phyloP scores from a whole-genome alignment of 345 rosid genomes.

The Citrus unshiu region DNA sequence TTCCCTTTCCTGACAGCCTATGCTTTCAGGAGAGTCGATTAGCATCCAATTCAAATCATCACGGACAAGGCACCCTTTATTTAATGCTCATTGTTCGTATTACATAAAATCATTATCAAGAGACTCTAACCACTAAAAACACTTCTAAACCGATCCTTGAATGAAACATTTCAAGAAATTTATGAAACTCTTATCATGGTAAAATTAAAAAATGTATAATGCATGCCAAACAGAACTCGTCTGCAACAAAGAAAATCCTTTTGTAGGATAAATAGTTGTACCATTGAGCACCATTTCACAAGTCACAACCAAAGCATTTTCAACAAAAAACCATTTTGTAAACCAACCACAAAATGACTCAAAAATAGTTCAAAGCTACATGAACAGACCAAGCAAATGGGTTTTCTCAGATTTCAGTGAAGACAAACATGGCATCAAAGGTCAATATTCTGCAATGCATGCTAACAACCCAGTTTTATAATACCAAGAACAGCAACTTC shows the following conservation, averaged over 20 bases:
- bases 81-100: neutral
- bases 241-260: neutral
- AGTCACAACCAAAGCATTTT: neutral
- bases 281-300: neutral
- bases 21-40: neutral
- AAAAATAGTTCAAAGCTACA: neutral
- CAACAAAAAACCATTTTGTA: neutral
- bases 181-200: neutral
- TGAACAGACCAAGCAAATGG: neutral
- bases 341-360: neutral
- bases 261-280: neutral
- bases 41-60: neutral
- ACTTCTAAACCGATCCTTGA: neutral
- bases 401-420: neutral
- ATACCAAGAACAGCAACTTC: neutral
- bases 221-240: neutral
- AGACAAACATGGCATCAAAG: neutral
- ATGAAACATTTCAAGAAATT: neutral
- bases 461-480: neutral
- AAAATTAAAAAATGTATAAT: neutral
- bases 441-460: slow-evolving; percentile 1
- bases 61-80: neutral
- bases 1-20: neutral
- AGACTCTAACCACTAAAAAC: neutral
- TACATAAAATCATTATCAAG: neutral